Conservation (phyloP, 2,329 filamentous ascomycete species). For the Corinectria fuckeliana region DNA sequence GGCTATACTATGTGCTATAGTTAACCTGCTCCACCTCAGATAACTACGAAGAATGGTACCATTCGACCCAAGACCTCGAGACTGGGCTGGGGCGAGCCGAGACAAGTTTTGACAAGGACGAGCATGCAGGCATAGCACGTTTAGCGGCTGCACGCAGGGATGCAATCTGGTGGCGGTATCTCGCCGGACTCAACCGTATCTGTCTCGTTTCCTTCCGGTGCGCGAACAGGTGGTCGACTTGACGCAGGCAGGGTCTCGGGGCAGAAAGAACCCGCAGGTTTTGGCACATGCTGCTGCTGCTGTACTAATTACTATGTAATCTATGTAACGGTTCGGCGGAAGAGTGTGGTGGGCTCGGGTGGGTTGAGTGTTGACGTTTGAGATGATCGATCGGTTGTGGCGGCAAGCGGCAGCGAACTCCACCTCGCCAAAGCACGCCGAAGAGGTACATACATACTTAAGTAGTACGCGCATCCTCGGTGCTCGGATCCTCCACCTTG, state of each 20-base stretch:
- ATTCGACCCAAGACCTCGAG: not conserved
- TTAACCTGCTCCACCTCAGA: not conserved
- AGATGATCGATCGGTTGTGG: constrained; percentile 33
- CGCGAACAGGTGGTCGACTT: constrained; percentile 10
- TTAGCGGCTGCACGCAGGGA: constrained; percentile 10
- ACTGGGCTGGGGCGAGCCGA: not conserved
- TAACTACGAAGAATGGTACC: not conserved
- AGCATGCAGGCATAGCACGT: not conserved
- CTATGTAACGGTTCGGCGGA: not conserved
- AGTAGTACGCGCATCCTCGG: no score
- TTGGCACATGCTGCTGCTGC: not conserved
- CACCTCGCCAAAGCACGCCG: constrained; percentile 17
- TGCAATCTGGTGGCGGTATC: not conserved
- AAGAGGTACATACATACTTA: no score
- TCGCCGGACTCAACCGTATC: not conserved
- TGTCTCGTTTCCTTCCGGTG: not conserved
- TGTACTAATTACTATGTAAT: not conserved
- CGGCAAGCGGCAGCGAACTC: constrained; percentile 19
- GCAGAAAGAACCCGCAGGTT: not conserved
- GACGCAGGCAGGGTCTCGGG: constrained; percentile 11
- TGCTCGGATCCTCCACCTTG: no score
- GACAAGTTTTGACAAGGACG: not conserved
- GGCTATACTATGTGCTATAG: no score
- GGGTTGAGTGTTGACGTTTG: constrained; percentile 12
- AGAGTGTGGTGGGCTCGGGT: not conserved